Conservation (phyloP, 257 asterid genomes). For the Gynochthodes officinalis region DNA sequence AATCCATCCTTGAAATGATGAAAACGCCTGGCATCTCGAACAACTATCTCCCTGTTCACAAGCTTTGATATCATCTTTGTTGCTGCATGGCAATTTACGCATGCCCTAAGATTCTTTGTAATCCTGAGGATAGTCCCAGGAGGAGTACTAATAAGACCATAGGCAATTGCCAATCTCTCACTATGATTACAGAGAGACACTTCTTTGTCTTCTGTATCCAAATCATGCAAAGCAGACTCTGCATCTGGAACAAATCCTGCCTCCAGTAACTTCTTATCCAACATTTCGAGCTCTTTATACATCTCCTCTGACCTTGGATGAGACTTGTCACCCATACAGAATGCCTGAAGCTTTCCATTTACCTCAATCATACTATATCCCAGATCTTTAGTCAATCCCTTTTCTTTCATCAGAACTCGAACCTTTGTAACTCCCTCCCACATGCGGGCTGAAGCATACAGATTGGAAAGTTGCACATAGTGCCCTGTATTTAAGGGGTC, state of each 20-base stretch:
- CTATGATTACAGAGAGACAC: slow-evolving; percentile 40
- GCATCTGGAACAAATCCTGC: slow-evolving; percentile 34
- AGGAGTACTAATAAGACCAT: slow-evolving; percentile 35
- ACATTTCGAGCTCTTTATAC: slow-evolving; percentile 35
- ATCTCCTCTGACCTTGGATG: slow-evolving; percentile 38
- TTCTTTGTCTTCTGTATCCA: slow-evolving; percentile 39
- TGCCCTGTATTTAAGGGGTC: slow-evolving; percentile 51
- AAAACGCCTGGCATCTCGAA: slow-evolving; percentile 35
- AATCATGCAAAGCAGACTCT: slow-evolving; percentile 44
- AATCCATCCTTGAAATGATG: slow-evolving; percentile 25
- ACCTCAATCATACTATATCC: slow-evolving; percentile 50
- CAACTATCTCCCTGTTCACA: slow-evolving; percentile 35
- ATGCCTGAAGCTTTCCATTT: slow-evolving; percentile 40
- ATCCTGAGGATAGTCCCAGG: slow-evolving; percentile 34
- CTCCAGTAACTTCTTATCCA: slow-evolving; percentile 36
- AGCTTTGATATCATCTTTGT: slow-evolving; percentile 45
- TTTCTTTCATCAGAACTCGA: slow-evolving; percentile 42
- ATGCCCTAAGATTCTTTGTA: slow-evolving; percentile 42
- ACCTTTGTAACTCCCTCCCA: slow-evolving; percentile 60
- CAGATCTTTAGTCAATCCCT: slow-evolving; percentile 41
- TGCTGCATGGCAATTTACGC: slow-evolving; percentile 47
- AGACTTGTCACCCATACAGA: slow-evolving; percentile 46
- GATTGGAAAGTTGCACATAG: slow-evolving; percentile 64
- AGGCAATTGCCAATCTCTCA: slow-evolving; percentile 53
- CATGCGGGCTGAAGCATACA: slow-evolving; percentile 46